Percentiles rank a stretch among this genome's conserved stretches.
These are phyloP conservation scores for Phyllosticta paracitricarpa DNA, from an alignment of 2,329 filamentous ascomycete species.

Conservation along the genomic window DNA sequence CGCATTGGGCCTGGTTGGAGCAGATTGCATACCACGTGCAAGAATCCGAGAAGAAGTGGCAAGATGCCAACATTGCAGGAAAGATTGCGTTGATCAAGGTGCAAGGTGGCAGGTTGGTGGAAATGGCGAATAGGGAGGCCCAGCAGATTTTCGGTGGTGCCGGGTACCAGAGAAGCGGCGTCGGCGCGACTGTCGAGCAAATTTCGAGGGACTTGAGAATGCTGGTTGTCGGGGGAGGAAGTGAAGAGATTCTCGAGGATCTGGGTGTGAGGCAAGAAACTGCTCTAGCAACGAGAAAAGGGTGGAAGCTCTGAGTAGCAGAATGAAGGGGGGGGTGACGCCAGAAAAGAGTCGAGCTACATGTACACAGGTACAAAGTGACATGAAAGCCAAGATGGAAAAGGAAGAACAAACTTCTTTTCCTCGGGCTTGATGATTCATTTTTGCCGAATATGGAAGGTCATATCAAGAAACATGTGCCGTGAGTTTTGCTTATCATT, in stretches of 20 bases:
- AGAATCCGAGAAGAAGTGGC: constrained; percentile 30
- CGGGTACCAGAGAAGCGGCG: constrained; percentile 41
- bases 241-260: constrained; percentile 46
- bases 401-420: too few relatives aligned
- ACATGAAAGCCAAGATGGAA: too few relatives aligned
- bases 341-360: too few relatives aligned
- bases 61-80: constrained; percentile 29
- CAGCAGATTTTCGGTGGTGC: constrained; percentile 47
- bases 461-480: too few relatives aligned
- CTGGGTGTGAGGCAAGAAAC: constrained; percentile 42
- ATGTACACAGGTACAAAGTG: too few relatives aligned
- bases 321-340: too few relatives aligned
- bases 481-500: too few relatives aligned
- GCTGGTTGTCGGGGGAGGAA: constrained; percentile 40
- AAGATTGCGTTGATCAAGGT: constrained; percentile 38
- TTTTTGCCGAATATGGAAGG: too few relatives aligned
- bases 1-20: constrained; percentile 52
- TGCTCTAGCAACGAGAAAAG: constrained; percentile 28
- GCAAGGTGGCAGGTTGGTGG: constrained; percentile 39
- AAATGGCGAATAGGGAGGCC: constrained; percentile 42
- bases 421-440: too few relatives aligned
- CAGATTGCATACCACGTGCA: constrained; percentile 49
- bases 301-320: constrained; percentile 32
- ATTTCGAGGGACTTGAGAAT: constrained; percentile 44
- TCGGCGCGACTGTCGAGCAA: constrained; percentile 42